These are phyloP conservation scores for Calcarisporium arbuscula DNA, from an alignment of 2,329 filamentous ascomycete species.

Conservation along the genomic window DNA sequence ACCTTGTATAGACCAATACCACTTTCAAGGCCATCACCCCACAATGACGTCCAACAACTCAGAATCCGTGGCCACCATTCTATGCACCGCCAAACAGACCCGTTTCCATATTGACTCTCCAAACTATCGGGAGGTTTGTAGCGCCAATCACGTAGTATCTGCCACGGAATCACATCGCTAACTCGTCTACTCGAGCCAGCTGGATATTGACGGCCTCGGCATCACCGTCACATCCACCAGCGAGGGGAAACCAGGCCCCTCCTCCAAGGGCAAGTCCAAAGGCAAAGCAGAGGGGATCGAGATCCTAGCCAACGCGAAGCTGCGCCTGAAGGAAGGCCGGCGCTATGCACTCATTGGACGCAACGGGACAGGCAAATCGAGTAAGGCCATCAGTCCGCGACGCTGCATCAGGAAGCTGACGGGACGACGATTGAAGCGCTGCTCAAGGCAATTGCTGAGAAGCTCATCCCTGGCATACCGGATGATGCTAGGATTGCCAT, in stretches of 20 bases:
- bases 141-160: not conserved
- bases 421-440: conserved; percentile 42
- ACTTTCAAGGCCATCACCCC: too few species aligned
- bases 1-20: too few species aligned
- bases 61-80: conserved; percentile 46
- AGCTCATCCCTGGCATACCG: conserved; percentile 70
- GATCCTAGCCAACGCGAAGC: conserved; percentile 61
- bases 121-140: conserved; percentile 48
- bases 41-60: conserved; percentile 42
- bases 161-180: not conserved
- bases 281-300: conserved; percentile 48
- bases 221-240: conserved; percentile 54
- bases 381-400: conserved; percentile 32
- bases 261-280: conserved; percentile 46
- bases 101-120: conserved; percentile 54
- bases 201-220: conserved; percentile 67
- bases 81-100: conserved; percentile 61
- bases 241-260: conserved; percentile 14
- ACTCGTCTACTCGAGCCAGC: conserved; percentile 28
- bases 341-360: conserved; percentile 74
- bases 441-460: conserved; percentile 68
- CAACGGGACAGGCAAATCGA: conserved; percentile 81
- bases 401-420: not conserved
- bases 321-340: conserved; percentile 65
- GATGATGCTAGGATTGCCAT: conserved; percentile 59